These are phyloP conservation scores for Echria macrotheca DNA, from an alignment of 495 filamentous ascomycete species.

Conservation along the genomic window DNA sequence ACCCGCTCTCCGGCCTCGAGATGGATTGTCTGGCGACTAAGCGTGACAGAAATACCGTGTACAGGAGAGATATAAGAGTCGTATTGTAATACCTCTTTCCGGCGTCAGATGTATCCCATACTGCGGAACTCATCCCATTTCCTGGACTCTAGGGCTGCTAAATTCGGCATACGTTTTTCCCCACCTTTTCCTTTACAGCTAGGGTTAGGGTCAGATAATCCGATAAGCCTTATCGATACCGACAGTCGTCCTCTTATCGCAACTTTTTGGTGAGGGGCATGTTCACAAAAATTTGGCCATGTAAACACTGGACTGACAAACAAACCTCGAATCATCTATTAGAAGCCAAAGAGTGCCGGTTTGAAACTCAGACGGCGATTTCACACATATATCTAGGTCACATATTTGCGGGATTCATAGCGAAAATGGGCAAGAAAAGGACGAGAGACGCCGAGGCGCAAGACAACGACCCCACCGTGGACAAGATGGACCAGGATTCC, in stretches of 20 bases:
- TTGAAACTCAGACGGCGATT: neutral
- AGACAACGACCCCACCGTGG: conserved; percentile 32
- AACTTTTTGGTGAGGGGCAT: conserved; percentile 10
- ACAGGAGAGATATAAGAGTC: too few relatives aligned
- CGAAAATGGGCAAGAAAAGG: conserved; percentile 43
- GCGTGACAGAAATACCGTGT: too few relatives aligned
- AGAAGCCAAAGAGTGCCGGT: neutral
- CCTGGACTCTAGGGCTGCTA: conserved; percentile 8
- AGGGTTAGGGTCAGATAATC: too few relatives aligned
- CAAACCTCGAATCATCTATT: neutral
- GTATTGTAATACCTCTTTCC: too few relatives aligned
- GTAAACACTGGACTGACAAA: neutral
- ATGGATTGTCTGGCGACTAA: too few relatives aligned
- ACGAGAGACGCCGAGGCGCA: conserved; percentile 37
- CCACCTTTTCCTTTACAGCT: too few relatives aligned
- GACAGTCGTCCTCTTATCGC: too few relatives aligned
- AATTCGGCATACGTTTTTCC: conserved; percentile 6
- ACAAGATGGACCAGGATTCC: conserved; percentile 45
- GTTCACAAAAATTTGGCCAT: conserved; percentile 4
- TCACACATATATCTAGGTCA: too few relatives aligned
- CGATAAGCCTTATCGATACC: too few relatives aligned
- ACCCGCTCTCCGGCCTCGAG: too few relatives aligned
- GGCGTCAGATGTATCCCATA: conserved; percentile 3
- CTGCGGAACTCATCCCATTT: conserved; percentile 6
- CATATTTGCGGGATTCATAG: too few relatives aligned